Evolutionary conservation across 139 green algal genomes (phyloP), one percentile per base, ranked within the genome.

Genomic region (Tetradesmus obliquus): DNA sequence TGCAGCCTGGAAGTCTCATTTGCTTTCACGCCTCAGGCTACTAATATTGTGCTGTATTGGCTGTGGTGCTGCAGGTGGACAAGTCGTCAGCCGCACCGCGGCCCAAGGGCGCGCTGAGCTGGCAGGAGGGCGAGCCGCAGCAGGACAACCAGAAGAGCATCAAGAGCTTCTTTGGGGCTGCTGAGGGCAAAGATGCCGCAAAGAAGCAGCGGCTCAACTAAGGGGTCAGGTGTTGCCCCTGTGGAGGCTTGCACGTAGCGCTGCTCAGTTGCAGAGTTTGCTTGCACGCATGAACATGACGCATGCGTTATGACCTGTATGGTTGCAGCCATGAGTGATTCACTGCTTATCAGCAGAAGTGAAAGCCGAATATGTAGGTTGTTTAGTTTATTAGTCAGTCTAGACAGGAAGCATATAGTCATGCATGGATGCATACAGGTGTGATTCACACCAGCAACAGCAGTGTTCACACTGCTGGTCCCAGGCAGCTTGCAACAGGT

Each of bases 181-280:
- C 76, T 55, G 76, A 71, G 17, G 55, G 54, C 55, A 53, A 17
- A 8, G 85, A 55, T 45, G 85, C 45, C 3, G 54, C 85, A 32
- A 89, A 89, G 53, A 89, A 89, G 66, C 85, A 89, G 85, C 62
- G 85, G 17, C 17, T 89, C 15, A 51, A 17, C 6, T 89, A 66
- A 89, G 24, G 24, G 5, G 3, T 2, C 53, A 24, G 81, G 3
- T 51, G 81, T 69, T 22, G 45, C 1, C 45, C 19, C 54, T 17
- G 12, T n/a, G 20, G 12, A 58, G 8, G 53, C 32, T 10, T 10
- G 45, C n/a, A 55, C 79, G 7, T 19, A 24, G 17, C n/a, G 66
- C 66, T 76, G 66, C 66, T 71, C 10, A 13, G 2, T 19, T 71
- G 60, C 8, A 24, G 15, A 19, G 66, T 76, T 24, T n/a, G 66